These are phyloP conservation scores for Solanum sitiens DNA, from an alignment of 257 asterid species.

Conservation along the genomic window DNA sequence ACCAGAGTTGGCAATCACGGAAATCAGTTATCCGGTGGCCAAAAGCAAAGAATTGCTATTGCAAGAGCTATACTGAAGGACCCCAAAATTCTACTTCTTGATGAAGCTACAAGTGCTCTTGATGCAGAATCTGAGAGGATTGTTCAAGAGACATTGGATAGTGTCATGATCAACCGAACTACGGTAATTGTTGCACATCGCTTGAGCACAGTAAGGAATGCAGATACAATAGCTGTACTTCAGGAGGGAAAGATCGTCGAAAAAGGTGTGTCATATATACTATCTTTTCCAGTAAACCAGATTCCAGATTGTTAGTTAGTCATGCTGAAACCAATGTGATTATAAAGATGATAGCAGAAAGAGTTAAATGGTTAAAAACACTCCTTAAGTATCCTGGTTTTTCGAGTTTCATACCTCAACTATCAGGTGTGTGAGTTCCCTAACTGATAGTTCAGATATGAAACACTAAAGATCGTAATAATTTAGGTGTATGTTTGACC, in stretches of 20 bases:
- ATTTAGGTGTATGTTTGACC: background rate
- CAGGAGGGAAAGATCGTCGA: constrained; percentile 34
- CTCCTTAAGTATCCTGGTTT: background rate
- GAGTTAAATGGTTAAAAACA: background rate
- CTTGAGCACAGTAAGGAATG: constrained; percentile 37
- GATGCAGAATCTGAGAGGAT: constrained; percentile 42
- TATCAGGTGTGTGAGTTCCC: background rate
- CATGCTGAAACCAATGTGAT: background rate
- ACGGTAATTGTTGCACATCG: constrained; percentile 48
- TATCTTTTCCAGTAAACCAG: background rate
- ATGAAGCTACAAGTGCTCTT: constrained; percentile 58
- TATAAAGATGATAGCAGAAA: background rate
- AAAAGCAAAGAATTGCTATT: constrained; percentile 52
- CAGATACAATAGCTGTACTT: constrained; percentile 37
- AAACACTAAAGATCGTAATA: background rate
- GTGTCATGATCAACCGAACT: constrained; percentile 38
- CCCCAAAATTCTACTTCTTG: constrained; percentile 40
- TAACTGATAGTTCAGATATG: background rate
- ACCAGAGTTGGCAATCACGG: constrained; percentile 47
- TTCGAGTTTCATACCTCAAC: background rate
- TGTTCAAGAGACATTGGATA: constrained; percentile 40
- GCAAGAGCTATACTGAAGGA: constrained; percentile 48
- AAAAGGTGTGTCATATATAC: constrained; percentile 18
- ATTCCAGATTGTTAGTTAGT: background rate
- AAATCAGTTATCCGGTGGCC: constrained; percentile 52